Evolutionary conservation across 768 basidiomycete species (phyloP), one percentile per base, ranked within the genome.

Genomic region (Auricularia auricula-judae): DNA sequence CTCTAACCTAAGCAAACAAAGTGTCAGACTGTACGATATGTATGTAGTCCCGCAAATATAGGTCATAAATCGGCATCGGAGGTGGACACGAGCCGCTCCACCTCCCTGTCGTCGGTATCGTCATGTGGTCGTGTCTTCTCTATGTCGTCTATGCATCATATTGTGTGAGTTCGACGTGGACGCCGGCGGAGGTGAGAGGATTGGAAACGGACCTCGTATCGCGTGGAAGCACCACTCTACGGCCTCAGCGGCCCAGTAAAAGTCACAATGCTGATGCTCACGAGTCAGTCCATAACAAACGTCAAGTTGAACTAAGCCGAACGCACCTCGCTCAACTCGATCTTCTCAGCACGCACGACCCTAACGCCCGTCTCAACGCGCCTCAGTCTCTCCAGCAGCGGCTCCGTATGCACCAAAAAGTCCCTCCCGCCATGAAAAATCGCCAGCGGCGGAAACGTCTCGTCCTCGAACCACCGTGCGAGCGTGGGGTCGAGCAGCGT

Each of bases 401-500:
- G 77, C 44, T 81, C 79, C 14, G 75, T 71, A 35, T 76, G 68
- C 0, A 81, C 80, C 16, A 81, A 70, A 61, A 72, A 80, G 65
- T 81, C 79, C 43, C 73, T 69, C 18, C 79, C 79, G 36, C 79
- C 79, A 65, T 76, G 72, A 66, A 74, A 78, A 14, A 77, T 72
- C 23, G 76, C 71, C 3, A 81, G 66, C 4, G 80, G 80, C 3
- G 80, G 80, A 71, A 81, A 80, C 2, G 76, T 68, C 16, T 72
- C 71, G 67, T 80, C 79, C 18, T 10, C 47, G 65, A 76, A 81
- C 80, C 80, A 81, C 63, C 18, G 43, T 7, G 62, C 36, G 11
- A 67, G 34, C 18, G 65, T n/a, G 16, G 58, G 64, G 66, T 73
- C 73, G 64, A 78, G 67, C 2, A 72, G 74, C 62, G 78, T 79